Percentiles rank a stretch among this genome's conserved stretches.
Evolutionary conservation across 345 rosid genomes (phyloP).

Genomic region (Citrus maxima): DNA sequence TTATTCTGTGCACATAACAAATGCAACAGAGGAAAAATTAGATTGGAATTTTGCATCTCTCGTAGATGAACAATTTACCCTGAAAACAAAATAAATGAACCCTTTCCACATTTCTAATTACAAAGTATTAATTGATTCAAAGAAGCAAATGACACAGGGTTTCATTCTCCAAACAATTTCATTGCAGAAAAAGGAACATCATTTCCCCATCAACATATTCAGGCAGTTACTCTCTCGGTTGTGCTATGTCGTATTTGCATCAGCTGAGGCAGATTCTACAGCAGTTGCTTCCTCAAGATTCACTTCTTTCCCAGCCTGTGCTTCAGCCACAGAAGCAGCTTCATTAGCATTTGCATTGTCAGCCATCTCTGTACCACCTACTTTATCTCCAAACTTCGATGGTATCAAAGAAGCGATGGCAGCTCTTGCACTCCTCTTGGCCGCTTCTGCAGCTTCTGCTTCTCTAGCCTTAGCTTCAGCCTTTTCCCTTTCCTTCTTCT

Average conservation of each 20-base stretch:
- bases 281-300: conserved; percentile 27
- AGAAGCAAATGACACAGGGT: background rate
- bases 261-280: conserved; percentile 13
- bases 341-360: conserved; percentile 18
- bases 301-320: conserved; percentile 26
- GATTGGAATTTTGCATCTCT: background rate
- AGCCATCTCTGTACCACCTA: conserved; percentile 25
- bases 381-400: conserved; percentile 46
- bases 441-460: conserved; percentile 66
- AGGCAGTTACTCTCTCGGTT: conserved; percentile 14
- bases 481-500: conserved; percentile 75
- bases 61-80: background rate
- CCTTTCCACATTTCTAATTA: conserved; percentile 5
- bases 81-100: background rate
- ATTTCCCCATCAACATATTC: conserved; percentile 2
- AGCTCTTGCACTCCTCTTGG: conserved; percentile 58
- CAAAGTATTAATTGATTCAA: background rate
- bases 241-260: conserved; percentile 4
- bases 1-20: background rate
- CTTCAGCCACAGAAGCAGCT: conserved; percentile 9
- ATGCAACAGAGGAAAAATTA: background rate
- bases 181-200: background rate
- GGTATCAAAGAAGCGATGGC: conserved; percentile 50
- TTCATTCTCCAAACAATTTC: background rate
- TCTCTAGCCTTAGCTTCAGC: conserved; percentile 90